A percentile compares a stretch with the other conserved stretches of the same genome.
Conservation (phyloP, 75 land plant species). For the Ceratopteris richardii region DNA sequence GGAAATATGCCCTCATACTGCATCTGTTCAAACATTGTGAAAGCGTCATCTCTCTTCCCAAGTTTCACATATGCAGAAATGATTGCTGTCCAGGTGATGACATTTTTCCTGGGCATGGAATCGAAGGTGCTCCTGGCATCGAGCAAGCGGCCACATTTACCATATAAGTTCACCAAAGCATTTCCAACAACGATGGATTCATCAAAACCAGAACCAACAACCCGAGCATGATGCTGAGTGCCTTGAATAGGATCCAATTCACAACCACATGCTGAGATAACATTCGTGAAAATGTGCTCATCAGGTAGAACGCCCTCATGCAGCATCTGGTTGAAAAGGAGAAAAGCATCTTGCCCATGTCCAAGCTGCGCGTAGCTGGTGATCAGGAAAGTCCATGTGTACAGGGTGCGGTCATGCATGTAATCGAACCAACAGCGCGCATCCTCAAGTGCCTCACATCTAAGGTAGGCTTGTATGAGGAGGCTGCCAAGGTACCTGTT, state of each 20-base stretch:
- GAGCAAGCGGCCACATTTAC: constrained; percentile 8
- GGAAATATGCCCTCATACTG: background rate
- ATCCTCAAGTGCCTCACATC: constrained; percentile 13
- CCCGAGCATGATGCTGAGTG: constrained; percentile 36
- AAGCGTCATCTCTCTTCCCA: constrained; percentile 3
- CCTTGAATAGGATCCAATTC: constrained; percentile 23
- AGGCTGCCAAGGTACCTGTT: constrained; percentile 10
- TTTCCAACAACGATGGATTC: constrained; percentile 41
- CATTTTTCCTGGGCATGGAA: constrained; percentile 4
- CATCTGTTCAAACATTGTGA: constrained; percentile 2
- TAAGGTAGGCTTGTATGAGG: constrained; percentile 10
- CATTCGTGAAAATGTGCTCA: constrained; percentile 45
- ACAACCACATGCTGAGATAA: constrained; percentile 46
- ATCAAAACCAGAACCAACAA: constrained; percentile 27
- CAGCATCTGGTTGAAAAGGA: constrained; percentile 38
- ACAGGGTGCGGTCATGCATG: constrained; percentile 12
- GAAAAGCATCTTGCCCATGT: constrained; percentile 17
- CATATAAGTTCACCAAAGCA: constrained; percentile 35
- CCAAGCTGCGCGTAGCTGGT: constrained; percentile 10
- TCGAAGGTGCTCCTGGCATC: constrained; percentile 5
- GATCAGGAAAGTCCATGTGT: constrained; percentile 18
- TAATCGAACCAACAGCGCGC: constrained; percentile 12
- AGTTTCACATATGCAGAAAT: constrained; percentile 8
- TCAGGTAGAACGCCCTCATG: constrained; percentile 28
- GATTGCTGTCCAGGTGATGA: constrained; percentile 5